Evolutionary conservation across 192 early-diverging fungal species (phyloP).

Genomic region (Linnemannia exigua): DNA sequence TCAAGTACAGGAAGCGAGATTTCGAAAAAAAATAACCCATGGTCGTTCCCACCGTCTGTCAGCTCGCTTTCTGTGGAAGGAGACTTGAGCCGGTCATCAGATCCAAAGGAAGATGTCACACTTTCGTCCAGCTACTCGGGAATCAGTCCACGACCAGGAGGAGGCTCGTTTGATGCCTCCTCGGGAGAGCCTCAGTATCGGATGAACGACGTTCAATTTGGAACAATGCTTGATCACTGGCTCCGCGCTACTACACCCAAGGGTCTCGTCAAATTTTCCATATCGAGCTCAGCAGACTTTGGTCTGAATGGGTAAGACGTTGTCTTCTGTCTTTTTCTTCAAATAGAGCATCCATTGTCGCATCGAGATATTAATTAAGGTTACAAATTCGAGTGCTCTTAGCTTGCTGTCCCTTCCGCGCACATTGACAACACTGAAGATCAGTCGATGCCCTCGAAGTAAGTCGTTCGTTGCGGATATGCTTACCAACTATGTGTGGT

Average conservation of each 20-base stretch:
- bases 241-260: slow-evolving; percentile 19
- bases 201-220: slow-evolving; percentile 6
- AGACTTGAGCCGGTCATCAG: background rate
- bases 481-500: too few relatives aligned
- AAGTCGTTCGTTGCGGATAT: background rate
- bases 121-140: slow-evolving; percentile 12
- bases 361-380: background rate
- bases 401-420: slow-evolving; percentile 19
- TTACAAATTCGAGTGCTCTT: background rate
- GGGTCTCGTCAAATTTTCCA: slow-evolving; percentile 16
- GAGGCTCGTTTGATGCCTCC: slow-evolving; percentile 8
- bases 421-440: slow-evolving; percentile 15
- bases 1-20: background rate
- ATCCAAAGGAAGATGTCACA: slow-evolving; percentile 20
- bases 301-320: slow-evolving; percentile 24
- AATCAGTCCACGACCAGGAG: slow-evolving; percentile 1
- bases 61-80: slow-evolving; percentile 23
- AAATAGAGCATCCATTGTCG: background rate
- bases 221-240: slow-evolving; percentile 36
- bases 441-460: slow-evolving; percentile 34
- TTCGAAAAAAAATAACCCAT: slow-evolving; percentile 7
- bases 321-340: background rate
- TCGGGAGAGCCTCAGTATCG: background rate
- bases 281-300: slow-evolving; percentile 21
- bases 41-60: slow-evolving; percentile 30